Evolutionary conservation across 768 basidiomycete species (phyloP), one percentile per base, ranked within the genome.

Genomic region (Pleurotus ostreatus): DNA sequence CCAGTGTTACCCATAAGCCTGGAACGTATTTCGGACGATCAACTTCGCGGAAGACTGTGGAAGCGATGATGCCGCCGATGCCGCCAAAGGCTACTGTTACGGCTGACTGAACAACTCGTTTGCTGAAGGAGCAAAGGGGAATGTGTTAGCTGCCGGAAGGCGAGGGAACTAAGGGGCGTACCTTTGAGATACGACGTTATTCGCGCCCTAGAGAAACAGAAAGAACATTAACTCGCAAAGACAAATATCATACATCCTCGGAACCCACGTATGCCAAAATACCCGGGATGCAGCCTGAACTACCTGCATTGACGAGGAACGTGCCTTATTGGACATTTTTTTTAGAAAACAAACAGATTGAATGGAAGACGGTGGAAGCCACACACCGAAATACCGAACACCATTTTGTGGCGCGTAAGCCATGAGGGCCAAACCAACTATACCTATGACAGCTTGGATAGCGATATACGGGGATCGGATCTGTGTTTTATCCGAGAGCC

Each of bases 131-230:
- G 11, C 13, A n/a, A 23, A 38, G 30, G 30, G 30, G 11, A 11
- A 34, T 12, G 30, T 34, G 3, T 34, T 34, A 34, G 30, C 30
- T 34, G 30, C 11, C 0, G 7, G 4, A 39, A 26, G 20, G 23
- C 34, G 49, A 16, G 1, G 52, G 11, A 55, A 46, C n/a, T 22
- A 30, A 23, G 12, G 20, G 22, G n/a, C 15, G 3, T 78, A 79
- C 53, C 75, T 76, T 53, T 79, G 77, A 12, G 76, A 75, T 8
- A 77, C 76, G 4, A 78, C 77, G 59, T 80, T 80, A 59, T 78
- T 78, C 4, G 74, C 59, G 45, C 64, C 57, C 64, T 65, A 48
- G 5, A 44, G 40, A 11, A 38, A 5, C 40, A 13, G 13, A 13
- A 43, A 48, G 49, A 12, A 43, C 25, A 30, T 45, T 23, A 8